These are phyloP conservation scores for Neurospora sp. DNA, from an alignment of 495 filamentous ascomycete species.

Conservation along the genomic window DNA sequence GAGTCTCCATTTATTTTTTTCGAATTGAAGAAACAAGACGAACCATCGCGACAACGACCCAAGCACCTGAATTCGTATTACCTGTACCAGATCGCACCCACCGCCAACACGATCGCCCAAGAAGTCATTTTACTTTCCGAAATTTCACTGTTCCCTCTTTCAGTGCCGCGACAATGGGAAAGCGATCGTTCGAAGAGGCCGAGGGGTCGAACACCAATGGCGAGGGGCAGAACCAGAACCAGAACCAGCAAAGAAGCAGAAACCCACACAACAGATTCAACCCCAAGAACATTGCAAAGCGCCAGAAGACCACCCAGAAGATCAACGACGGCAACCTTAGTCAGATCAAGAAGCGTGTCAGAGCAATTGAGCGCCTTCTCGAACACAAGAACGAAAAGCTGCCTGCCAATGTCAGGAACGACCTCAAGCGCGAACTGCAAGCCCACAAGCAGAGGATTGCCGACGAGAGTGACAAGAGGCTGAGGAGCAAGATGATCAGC, in stretches of 20 bases:
- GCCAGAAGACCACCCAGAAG: conserved; percentile 23
- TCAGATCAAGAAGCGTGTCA: conserved; percentile 48
- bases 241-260: conserved; percentile 4
- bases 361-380: conserved; percentile 54
- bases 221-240: conserved; percentile 3
- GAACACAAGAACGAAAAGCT: conserved; percentile 45
- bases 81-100: background rate
- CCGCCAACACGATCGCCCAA: background rate
- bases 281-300: conserved; percentile 16
- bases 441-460: conserved; percentile 65
- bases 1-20: background rate
- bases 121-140: background rate
- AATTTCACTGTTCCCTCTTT: background rate
- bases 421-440: conserved; percentile 72
- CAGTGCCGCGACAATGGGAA: conserved; percentile 6
- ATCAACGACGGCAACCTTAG: conserved; percentile 23
- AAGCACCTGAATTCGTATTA: background rate
- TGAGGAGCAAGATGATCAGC: conserved; percentile 61
- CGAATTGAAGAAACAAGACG: background rate
- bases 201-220: conserved; percentile 10
- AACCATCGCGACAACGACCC: background rate
- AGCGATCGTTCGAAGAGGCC: conserved; percentile 11
- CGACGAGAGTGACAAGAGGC: conserved; percentile 43
- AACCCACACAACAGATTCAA: background rate
- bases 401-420: conserved; percentile 62